Evolutionary conservation across 768 basidiomycete species (phyloP).

Genomic region (Leccinum sublutescens): DNA sequence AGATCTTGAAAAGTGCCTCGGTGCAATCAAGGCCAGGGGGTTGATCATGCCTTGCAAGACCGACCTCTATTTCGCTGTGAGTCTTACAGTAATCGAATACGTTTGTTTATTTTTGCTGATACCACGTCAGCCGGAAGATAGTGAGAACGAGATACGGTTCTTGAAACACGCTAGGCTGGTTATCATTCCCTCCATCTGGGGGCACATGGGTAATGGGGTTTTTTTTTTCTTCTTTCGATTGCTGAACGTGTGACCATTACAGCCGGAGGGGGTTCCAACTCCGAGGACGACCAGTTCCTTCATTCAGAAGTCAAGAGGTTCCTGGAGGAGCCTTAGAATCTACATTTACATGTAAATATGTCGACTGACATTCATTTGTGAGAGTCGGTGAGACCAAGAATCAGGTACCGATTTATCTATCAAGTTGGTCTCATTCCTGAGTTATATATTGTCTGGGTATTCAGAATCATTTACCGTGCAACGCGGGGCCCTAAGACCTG

Average conservation of each 20-base stretch:
- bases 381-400: neutral
- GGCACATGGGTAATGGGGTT: constrained; percentile 46
- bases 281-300: constrained; percentile 43
- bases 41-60: constrained; percentile 63
- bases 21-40: constrained; percentile 48
- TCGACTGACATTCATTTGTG: neutral
- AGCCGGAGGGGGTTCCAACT: constrained; percentile 47
- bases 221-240: neutral
- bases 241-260: constrained; percentile 2
- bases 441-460: neutral
- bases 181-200: constrained; percentile 55
- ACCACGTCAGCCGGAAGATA: constrained; percentile 52
- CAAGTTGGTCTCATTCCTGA: neutral
- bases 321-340: constrained; percentile 34
- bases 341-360: constrained; percentile 2
- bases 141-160: constrained; percentile 42
- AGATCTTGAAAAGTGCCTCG: constrained; percentile 42
- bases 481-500: neutral
- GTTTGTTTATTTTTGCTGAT: neutral
- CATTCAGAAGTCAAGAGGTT: constrained; percentile 43
- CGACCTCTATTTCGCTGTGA: constrained; percentile 59
- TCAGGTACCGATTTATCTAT: neutral
- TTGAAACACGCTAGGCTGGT: constrained; percentile 44
- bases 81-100: constrained; percentile 28
- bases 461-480: neutral